These are phyloP conservation scores for Nicotiana tabacum DNA, from an alignment of 257 asterid genomes.

Conservation along the genomic window DNA sequence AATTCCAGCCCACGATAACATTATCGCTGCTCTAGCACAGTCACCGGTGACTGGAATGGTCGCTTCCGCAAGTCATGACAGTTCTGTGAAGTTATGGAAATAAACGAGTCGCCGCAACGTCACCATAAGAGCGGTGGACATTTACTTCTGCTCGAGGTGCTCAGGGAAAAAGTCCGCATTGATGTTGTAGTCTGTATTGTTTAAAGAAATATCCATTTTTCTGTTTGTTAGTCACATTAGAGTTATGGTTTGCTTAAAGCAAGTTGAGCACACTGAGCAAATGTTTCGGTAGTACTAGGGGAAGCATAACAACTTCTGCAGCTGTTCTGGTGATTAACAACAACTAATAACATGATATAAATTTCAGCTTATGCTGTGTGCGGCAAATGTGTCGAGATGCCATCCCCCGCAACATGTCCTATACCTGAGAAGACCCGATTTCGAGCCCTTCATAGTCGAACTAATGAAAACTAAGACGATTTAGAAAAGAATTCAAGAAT, in stretches of 20 bases:
- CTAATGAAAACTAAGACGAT: neutral
- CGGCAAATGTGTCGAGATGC: too few relatives aligned
- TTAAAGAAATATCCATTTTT: neutral
- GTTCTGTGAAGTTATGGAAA: conserved; percentile 92
- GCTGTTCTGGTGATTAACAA: conserved; percentile 6
- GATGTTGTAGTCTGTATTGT: neutral
- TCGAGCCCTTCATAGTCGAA: neutral
- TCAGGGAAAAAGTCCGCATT: neutral
- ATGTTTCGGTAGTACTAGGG: neutral
- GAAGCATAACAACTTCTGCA: neutral
- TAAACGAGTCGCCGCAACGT: conserved; percentile 9
- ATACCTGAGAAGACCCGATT: too few relatives aligned
- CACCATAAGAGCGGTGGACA: neutral
- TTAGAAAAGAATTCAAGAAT: too few relatives aligned
- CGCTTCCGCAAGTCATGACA: conserved; percentile 97
- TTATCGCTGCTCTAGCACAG: conserved; percentile 79
- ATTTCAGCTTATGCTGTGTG: neutral
- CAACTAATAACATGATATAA: neutral
- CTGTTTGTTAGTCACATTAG: conserved; percentile 6
- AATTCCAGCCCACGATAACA: conserved; percentile 72
- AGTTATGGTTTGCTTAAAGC: conserved; percentile 9
- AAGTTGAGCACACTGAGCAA: neutral
- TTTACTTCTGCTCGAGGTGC: neutral
- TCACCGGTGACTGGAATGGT: conserved; percentile 85
- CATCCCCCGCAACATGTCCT: too few relatives aligned